Base-by-base conservation (phyloP, 1,284 basidiomycete species). In the Sparassis latifolia region DNA sequence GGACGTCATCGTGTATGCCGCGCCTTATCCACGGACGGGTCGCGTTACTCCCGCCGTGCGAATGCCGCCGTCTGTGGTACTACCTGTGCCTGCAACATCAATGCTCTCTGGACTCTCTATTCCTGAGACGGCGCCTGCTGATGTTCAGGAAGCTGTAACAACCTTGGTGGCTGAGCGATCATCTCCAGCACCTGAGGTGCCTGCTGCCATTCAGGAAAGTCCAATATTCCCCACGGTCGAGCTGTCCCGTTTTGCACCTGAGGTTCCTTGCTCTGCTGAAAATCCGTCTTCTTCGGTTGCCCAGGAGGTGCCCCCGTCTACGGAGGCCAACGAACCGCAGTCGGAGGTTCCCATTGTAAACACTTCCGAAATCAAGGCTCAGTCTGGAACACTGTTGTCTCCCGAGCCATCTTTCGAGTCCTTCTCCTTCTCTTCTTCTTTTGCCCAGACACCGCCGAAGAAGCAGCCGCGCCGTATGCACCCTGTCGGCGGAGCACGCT, bases 1-100 rank as follows among this genome's bases (percentile, higher is more conserved):
- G 28, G 72, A 72, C 38, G 54, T 70, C 10, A 71, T 74, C 42
- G 71, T 73, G 10, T 74, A 72, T 50, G 68, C 65, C 40, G 71
- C 72, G 7, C 71, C 71, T 6, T 62, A 71, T 49, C 71, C 71
- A 31, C 65, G 69, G 4, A 52, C 52, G 6, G 55, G 56, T 3
- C 55, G 55, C 9, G 50, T 52, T 10, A 48, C 58, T 3, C 48
- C 59, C n/a, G 47, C 57, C 9, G 38, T 39, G 7, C 30, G 41
- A 3, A 20, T 20, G 20, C 20, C 39, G 20, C 20, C 20, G 20
- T 20, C 20, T 20, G 20, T 20, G 20, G 20, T 20, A 20, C 20
- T 20, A 20, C 20, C 20, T 20, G 35, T 37, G 7, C 35, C 35
- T 6, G 45, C 52, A 2, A 61, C 60, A 4, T 71, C 69, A 3